Base-by-base conservation (phyloP, 225 moss, liverwort and hornwort species). In the Marchantia paleacea region DNA sequence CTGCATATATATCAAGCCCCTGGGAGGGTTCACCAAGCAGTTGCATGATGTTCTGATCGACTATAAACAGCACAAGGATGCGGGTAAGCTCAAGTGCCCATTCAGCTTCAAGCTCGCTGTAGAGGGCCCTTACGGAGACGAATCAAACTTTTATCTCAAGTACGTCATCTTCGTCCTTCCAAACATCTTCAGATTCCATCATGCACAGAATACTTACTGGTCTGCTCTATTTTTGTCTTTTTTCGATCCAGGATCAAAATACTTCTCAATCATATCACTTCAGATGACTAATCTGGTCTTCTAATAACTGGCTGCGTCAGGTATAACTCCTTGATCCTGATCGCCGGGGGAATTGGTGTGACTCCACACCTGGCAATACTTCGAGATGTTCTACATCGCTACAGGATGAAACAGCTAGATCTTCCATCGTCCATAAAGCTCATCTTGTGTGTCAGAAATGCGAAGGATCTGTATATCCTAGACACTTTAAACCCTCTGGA, bases 101-200 rank as follows among this genome's bases (percentile, higher is more conserved):
- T 83, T 92, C 28, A 52, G 83, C 11, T 72, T 87, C 52, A 78
- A 75, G 31, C 69, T 92, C 19, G 86, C 83, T 30, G 82, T 88
- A 10, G 94, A 94, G 58, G 94, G 94, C 0, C 92, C 94, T 6
- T 91, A 94, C 30, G 92, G 92, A 0, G 81, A 85, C 28, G 86
- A 91, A 12, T 87, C 89, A 0, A 81, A 73, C 74, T 88, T 88
- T 73, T 94, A 84, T 78, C 81, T 92, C 2, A 76, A 76, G 57
- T 90, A 29, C 9, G 77, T 39, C 15, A 69, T 12, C 20, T 52
- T 73, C 73, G 0, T 51, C n/a, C 50, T 73, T 47, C 9, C 13
- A 39, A 39, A 39, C 12, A 30, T 7, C 31, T 47, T 12, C 65
- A 10, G 6, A 28, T 65, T 24, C 19, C 12, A 24, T 7, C 20